These are phyloP conservation scores for Lentinula sp. DNA, from an alignment of 768 basidiomycete species.

Conservation along the genomic window DNA sequence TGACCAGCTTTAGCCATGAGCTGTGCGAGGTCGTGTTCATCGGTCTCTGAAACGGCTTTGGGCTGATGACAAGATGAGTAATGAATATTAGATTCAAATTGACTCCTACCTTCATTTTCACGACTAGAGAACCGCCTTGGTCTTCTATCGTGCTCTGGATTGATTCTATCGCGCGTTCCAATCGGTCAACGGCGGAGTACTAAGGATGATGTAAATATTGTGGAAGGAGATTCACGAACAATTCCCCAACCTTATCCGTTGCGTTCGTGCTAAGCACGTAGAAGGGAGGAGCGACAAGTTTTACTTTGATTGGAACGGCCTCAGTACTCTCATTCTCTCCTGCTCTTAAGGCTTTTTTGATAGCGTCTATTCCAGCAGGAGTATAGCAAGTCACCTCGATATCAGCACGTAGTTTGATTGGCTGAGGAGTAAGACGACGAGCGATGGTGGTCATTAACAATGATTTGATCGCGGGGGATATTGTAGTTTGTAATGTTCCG, in stretches of 20 bases:
- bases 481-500: slow-evolving; percentile 49
- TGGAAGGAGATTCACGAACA: background rate
- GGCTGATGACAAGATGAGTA: slow-evolving; percentile 45
- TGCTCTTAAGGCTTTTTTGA: slow-evolving; percentile 84
- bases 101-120: slow-evolving; percentile 88
- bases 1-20: slow-evolving; percentile 93
- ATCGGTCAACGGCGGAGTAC: slow-evolving; percentile 85
- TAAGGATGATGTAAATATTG: slow-evolving; percentile 15
- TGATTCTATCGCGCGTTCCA: slow-evolving; percentile 89
- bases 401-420: slow-evolving; percentile 97
- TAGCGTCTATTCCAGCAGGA: slow-evolving; percentile 93
- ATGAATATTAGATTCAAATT: background rate
- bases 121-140: slow-evolving; percentile 77
- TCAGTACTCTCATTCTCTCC: slow-evolving; percentile 87
- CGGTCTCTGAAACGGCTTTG: slow-evolving; percentile 95
- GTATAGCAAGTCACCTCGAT: slow-evolving; percentile 97
- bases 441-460: slow-evolving; percentile 82
- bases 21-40: slow-evolving; percentile 94
- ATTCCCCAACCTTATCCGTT: slow-evolving; percentile 76
- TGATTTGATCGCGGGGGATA: slow-evolving; percentile 49
- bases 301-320: slow-evolving; percentile 93
- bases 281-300: slow-evolving; percentile 91
- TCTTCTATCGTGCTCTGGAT: slow-evolving; percentile 83
- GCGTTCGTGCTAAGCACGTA: slow-evolving; percentile 96
- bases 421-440: slow-evolving; percentile 92